Evolutionary conservation across 331 rosid species (phyloP).

Genomic region (Arachis monticola): DNA sequence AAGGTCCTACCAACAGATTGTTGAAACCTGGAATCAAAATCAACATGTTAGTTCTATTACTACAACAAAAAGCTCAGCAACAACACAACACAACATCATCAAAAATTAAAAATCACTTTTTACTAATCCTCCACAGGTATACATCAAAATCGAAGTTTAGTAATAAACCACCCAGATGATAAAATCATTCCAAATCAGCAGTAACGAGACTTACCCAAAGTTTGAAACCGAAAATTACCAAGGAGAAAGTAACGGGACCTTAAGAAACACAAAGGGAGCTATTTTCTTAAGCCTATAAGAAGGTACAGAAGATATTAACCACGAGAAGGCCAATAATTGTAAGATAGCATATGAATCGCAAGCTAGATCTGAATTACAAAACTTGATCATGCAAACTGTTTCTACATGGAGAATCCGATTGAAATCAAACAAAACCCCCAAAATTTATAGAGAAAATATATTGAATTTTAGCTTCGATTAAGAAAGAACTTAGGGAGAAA

Average conservation of each 20-base stretch:
- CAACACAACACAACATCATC: not conserved
- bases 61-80: not conserved
- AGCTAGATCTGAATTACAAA: constrained; percentile 24
- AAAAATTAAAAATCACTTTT: not conserved
- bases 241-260: constrained; percentile 11
- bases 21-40: constrained; percentile 48
- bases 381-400: not conserved
- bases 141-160: not conserved
- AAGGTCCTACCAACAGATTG: constrained; percentile 48
- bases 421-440: constrained; percentile 21
- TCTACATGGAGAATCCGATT: constrained; percentile 18
- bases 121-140: not conserved
- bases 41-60: constrained; percentile 2
- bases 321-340: not conserved
- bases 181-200: not conserved
- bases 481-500: not conserved
- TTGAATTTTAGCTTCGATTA: not conserved
- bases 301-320: not conserved
- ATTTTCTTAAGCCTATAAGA: not conserved
- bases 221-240: not conserved
- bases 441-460: too few relatives aligned
- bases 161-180: not conserved
- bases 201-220: not conserved
- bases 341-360: not conserved
- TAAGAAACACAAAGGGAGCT: not conserved